phyloP scores from a whole-genome alignment of 1,139 yeast genomes.

The Nakaseomyces bracarensis region DNA sequence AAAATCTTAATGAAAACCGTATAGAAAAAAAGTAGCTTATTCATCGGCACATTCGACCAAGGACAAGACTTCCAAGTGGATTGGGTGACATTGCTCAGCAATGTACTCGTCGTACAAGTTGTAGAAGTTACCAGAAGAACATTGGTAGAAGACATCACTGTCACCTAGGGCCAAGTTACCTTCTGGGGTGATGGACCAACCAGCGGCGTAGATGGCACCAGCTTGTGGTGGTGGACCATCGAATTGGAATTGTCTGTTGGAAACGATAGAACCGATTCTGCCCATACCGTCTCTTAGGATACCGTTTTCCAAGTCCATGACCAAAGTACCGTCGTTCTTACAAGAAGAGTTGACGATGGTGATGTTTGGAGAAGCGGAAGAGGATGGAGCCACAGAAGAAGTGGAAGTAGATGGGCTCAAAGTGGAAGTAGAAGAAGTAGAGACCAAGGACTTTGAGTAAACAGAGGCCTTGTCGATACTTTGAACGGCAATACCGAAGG shows the following conservation, averaged over 20 bases:
- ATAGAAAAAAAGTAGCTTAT: background rate
- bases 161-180: constrained; percentile 68
- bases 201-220: constrained; percentile 78
- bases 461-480: constrained; percentile 24
- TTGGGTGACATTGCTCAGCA: constrained; percentile 60
- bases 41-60: constrained; percentile 42
- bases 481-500: constrained; percentile 17
- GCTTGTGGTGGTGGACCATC: constrained; percentile 92
- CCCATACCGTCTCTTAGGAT: constrained; percentile 56
- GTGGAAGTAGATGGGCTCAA: constrained; percentile 35
- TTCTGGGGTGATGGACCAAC: constrained; percentile 62
- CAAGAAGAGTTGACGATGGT: constrained; percentile 41
- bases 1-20: background rate
- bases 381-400: constrained; percentile 26
- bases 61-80: constrained; percentile 55
- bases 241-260: constrained; percentile 83
- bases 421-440: constrained; percentile 15
- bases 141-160: constrained; percentile 62
- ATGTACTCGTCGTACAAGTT: constrained; percentile 67
- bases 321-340: constrained; percentile 42
- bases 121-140: constrained; percentile 75
- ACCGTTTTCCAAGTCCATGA: constrained; percentile 47
- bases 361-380: constrained; percentile 13
- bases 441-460: constrained; percentile 41
- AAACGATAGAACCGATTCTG: constrained; percentile 76